Evolutionary conservation across 2,329 filamentous ascomycete genomes (phyloP).

Genomic region (Stachybotrys elegans): DNA sequence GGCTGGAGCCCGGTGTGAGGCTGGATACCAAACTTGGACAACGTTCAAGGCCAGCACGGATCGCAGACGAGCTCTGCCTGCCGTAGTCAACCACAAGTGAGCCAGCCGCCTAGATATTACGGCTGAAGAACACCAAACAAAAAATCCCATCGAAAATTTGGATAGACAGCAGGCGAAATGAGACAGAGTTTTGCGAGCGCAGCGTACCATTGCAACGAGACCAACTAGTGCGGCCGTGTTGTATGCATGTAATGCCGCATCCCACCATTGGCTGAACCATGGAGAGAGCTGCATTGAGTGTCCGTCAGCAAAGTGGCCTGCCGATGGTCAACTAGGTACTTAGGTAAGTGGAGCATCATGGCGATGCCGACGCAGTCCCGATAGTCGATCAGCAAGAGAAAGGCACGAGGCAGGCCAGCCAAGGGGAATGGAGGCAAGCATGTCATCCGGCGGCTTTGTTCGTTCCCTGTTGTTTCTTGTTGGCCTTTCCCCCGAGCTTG

Average conservation of each 20-base stretch:
- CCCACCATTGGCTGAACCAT: not conserved
- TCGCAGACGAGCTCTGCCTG: not conserved
- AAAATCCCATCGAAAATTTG: not conserved
- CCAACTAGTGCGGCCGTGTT: not conserved
- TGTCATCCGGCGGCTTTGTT: too few species aligned
- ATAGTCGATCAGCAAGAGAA: not conserved
- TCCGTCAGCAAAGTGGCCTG: slow-evolving; percentile 4
- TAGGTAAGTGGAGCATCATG: not conserved
- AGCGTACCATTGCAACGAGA: not conserved
- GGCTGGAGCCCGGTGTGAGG: too few species aligned
- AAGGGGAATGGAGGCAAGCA: too few species aligned
- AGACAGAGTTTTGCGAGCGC: too few species aligned
- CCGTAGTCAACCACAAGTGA: not conserved
- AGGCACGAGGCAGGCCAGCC: too few species aligned
- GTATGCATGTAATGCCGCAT: slow-evolving; percentile 4
- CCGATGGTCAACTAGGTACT: not conserved
- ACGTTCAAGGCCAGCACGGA: too few species aligned
- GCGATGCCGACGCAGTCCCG: not conserved
- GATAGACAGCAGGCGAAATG: not conserved
- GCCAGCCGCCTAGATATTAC: not conserved
- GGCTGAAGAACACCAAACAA: not conserved
- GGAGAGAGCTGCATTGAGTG: not conserved
- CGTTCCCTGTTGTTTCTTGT: too few species aligned
- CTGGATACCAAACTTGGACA: too few species aligned
- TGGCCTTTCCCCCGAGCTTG: too few species aligned